Conservation (phyloP, 2,329 filamentous ascomycete genomes). For the Fusarium tanahbumbuense region DNA sequence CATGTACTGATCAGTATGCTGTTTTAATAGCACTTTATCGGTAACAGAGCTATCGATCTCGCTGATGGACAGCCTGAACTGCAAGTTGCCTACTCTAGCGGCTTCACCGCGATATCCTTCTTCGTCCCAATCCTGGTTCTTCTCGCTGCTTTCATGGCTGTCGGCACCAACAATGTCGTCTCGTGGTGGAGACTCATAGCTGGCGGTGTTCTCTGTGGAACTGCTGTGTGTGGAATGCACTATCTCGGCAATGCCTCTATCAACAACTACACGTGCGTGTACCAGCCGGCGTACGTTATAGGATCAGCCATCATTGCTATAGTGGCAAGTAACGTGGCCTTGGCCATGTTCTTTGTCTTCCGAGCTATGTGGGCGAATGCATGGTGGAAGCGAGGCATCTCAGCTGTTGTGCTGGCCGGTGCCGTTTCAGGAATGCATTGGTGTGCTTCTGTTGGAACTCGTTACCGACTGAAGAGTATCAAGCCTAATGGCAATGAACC, state of each 20-base stretch:
- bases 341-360: constrained; percentile 82
- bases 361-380: constrained; percentile 80
- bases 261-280: constrained; percentile 77
- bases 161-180: constrained; percentile 69
- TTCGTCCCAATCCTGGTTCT: constrained; percentile 83
- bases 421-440: constrained; percentile 91
- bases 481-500: constrained; percentile 52
- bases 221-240: constrained; percentile 86
- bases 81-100: constrained; percentile 79
- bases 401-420: constrained; percentile 74
- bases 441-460: constrained; percentile 78
- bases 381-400: constrained; percentile 79
- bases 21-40: constrained; percentile 63
- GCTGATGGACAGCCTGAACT: constrained; percentile 69
- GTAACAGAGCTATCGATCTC: constrained; percentile 81
- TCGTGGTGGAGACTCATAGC: constrained; percentile 68
- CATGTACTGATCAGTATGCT: constrained; percentile 5
- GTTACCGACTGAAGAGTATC: constrained; percentile 68
- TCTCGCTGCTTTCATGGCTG: constrained; percentile 75
- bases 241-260: constrained; percentile 89
- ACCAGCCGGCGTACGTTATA: constrained; percentile 69
- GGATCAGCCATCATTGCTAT: constrained; percentile 79
- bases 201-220: constrained; percentile 77
- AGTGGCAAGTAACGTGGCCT: constrained; percentile 74
- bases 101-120: constrained; percentile 80